Base-by-base conservation (phyloP, 2,329 filamentous ascomycete species). In the Gliomastix tumulicola region DNA sequence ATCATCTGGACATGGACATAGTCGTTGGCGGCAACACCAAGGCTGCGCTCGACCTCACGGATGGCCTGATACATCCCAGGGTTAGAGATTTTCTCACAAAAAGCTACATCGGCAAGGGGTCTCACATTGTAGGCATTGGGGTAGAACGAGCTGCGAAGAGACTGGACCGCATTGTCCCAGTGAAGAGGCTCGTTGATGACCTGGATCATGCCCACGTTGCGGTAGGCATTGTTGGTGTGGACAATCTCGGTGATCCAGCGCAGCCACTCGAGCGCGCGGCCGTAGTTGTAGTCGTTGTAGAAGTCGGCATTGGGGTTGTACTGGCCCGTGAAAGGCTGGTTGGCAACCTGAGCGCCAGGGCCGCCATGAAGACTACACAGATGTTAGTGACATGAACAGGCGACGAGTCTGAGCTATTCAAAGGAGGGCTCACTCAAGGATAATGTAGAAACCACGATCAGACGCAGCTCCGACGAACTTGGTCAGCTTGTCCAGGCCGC, bases 131-230 rank as follows among this genome's bases (percentile, higher is more conserved):
- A 17, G n/a, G 36, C 36, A 22, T 38, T 20, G 21, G 27, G 20
- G 16, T 38, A 38, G 21, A 17, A 38, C 11, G 28, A 7, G 31
- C 36, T 38, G 1, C 36, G 30, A 16, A 38, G 30, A 4, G 36
- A 34, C 16, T 38, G 20, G 21, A 27, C 21, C 11, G 15, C 6
- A n/a, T 53, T 45, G 34, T 62, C 52, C 28, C 43, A 42, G 34
- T 63, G 62, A 11, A 68, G 50, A 4, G 76, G 75, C 49, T 80
- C 76, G 46, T 79, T 80, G 37, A 79, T 57, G 11, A 79, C 53
- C 48, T 74, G 66, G 25, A 80, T 50, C 67, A 76, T 78, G 38
- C 74, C 74, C 19, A 79, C 74, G 31, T 70, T 76, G 36, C 65
- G 55, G 49, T 71, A 74, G 21, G 62, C 62, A 23, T 54, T 35